A percentile compares a stretch with the other conserved stretches of the same genome.
Evolutionary conservation across 1,284 basidiomycete genomes (phyloP).

Genomic region (Mycena citricolor): DNA sequence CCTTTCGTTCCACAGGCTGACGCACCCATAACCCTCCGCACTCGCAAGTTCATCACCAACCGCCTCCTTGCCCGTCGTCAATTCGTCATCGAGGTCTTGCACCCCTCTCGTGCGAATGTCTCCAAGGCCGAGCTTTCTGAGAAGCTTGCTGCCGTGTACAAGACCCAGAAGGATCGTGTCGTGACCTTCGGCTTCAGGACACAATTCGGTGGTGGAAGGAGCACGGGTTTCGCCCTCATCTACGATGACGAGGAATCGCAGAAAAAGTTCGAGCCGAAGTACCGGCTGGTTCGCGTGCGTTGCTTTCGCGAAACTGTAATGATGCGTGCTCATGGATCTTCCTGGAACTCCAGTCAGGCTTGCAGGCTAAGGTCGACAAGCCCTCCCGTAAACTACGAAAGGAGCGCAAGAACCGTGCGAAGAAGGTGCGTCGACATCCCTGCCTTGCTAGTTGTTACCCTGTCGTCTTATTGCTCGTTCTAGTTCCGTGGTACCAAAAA

Average conservation of each 20-base stretch:
- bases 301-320: conserved; percentile 5
- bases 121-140: conserved; percentile 92
- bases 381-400: conserved; percentile 97
- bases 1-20: conserved; percentile 56
- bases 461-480: conserved; percentile 21
- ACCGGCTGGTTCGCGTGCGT: conserved; percentile 93
- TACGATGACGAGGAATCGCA: conserved; percentile 96
- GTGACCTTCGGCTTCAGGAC: conserved; percentile 85
- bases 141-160: conserved; percentile 84
- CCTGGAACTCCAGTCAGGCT: conserved; percentile 69
- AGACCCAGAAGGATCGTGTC: conserved; percentile 75
- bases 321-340: conserved; percentile 14
- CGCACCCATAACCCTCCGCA: conserved; percentile 95
- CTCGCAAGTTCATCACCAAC: conserved; percentile 99
- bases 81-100: conserved; percentile 94
- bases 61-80: conserved; percentile 92
- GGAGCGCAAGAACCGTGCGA: conserved; percentile 99
- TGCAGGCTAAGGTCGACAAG: conserved; percentile 85
- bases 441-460: conserved; percentile 1
- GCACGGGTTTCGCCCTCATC: conserved; percentile 96
- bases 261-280: conserved; percentile 96
- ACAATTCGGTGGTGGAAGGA: conserved; percentile 97
- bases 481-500: conserved; percentile 93
- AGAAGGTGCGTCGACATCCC: conserved; percentile 80
- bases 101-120: conserved; percentile 94